Percentiles rank a stretch among this genome's conserved stretches.
phyloP scores from a whole-genome alignment of 148 eudicot genomes.

The Fallopia convolvulus region DNA sequence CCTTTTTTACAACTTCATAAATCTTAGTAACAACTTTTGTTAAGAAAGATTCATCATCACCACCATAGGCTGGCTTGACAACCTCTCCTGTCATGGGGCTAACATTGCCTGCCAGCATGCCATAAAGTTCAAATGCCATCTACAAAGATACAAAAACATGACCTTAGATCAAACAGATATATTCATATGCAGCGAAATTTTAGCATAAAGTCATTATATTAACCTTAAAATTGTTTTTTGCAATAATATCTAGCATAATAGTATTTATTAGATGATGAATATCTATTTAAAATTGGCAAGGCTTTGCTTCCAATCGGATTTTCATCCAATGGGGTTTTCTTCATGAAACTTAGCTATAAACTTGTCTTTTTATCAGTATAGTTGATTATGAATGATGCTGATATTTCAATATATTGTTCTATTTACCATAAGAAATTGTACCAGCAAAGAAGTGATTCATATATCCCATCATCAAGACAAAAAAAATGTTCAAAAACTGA shows the following conservation, averaged over 20 bases:
- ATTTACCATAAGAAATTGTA: neutral
- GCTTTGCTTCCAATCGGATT: neutral
- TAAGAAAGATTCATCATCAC: conserved; percentile 84
- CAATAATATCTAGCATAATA: neutral
- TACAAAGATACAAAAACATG: conserved; percentile 14
- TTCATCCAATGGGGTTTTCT: neutral
- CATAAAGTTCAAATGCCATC: conserved; percentile 96
- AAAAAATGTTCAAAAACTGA: neutral
- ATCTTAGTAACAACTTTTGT: conserved; percentile 79
- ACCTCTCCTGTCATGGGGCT: conserved; percentile 91
- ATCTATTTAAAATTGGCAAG: neutral
- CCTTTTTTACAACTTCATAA: conserved; percentile 72
- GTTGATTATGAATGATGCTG: neutral
- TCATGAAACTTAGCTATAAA: neutral
- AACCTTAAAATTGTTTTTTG: neutral
- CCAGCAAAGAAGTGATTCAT: neutral
- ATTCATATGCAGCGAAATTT: neutral
- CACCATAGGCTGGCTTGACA: conserved; percentile 92
- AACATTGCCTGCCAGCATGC: conserved; percentile 95
- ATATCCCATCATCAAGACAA: neutral
- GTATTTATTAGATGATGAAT: neutral
- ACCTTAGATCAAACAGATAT: neutral
- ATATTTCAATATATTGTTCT: neutral
- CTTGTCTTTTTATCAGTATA: neutral
- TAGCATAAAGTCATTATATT: neutral